A percentile compares a stretch with the other conserved stretches of the same genome.
Evolutionary conservation across 2,329 filamentous ascomycete genomes (phyloP).

Genomic region (Monilinia laxa): DNA sequence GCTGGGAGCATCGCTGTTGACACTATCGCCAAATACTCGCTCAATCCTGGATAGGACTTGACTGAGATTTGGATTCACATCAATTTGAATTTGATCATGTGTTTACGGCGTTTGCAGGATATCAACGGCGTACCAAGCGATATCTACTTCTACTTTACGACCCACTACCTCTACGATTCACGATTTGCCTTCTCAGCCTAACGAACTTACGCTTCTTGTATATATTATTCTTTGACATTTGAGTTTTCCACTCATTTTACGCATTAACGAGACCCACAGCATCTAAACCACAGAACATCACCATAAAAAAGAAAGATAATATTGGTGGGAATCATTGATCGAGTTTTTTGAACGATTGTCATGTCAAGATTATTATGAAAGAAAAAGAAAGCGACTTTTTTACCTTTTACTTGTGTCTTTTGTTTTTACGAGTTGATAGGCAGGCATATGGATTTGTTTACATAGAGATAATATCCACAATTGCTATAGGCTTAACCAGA

Average conservation of each 20-base stretch:
- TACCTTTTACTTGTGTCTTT: constrained; percentile 20
- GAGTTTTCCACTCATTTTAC: constrained; percentile 29
- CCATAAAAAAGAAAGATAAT: constrained; percentile 20
- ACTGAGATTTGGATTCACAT: constrained; percentile 36
- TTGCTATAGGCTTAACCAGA: constrained; percentile 23
- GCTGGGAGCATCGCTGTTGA: constrained; percentile 26
- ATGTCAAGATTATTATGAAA: constrained; percentile 25
- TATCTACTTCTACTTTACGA: constrained; percentile 24
- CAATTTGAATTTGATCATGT: constrained; percentile 31
- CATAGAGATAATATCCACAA: constrained; percentile 13
- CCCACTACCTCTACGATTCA: constrained; percentile 25
- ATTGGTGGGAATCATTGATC: constrained; percentile 17
- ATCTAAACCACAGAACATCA: constrained; percentile 24
- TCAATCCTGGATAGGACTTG: constrained; percentile 39
- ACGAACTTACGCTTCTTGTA: constrained; percentile 31
- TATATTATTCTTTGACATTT: constrained; percentile 31
- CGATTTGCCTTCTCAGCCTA: constrained; percentile 29
- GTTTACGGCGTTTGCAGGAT: constrained; percentile 35
- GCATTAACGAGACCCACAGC: constrained; percentile 35
- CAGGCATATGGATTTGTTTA: constrained; percentile 17
- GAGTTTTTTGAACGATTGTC: constrained; percentile 22
- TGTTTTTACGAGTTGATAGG: constrained; percentile 16
- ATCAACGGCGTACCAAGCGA: constrained; percentile 28
- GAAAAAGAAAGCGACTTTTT: constrained; percentile 19
- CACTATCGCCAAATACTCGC: constrained; percentile 29